Percentiles rank a stretch among this genome's conserved stretches.
Evolutionary conservation across 257 asterid genomes (phyloP).

Genomic region (Euphrasia confusa): DNA sequence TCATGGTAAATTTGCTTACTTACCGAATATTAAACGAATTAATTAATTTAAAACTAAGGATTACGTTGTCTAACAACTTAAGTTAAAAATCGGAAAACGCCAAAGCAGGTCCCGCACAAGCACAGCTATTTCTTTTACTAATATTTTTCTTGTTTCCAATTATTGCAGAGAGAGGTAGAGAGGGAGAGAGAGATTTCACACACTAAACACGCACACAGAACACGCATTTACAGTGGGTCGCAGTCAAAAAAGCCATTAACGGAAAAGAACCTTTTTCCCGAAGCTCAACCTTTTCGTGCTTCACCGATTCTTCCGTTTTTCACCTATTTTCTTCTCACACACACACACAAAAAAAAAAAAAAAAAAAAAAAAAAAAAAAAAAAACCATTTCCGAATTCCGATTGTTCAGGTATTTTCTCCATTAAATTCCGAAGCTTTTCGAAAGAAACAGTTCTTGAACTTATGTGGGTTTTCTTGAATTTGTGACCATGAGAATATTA

Average conservation of each 20-base stretch:
- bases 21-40: no score
- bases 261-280: conserved; percentile 28
- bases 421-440: background rate
- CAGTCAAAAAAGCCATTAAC: conserved; percentile 29
- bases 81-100: no score
- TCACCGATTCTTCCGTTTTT: conserved; percentile 18
- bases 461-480: conserved; percentile 10
- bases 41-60: no score
- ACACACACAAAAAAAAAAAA: no score
- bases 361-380: background rate
- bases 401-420: conserved; percentile 6
- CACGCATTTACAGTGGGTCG: conserved; percentile 28
- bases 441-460: conserved; percentile 5
- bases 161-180: conserved; percentile 19
- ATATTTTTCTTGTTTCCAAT: background rate
- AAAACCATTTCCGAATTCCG: conserved; percentile 23
- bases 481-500: conserved; percentile 4
- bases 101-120: no score
- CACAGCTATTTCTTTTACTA: no score
- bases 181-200: conserved; percentile 17
- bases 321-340: background rate
- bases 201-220: conserved; percentile 16
- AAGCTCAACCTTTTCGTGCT: conserved; percentile 29
- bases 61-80: no score
- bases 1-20: no score